Evolutionary conservation across 139 green algal genomes (phyloP).

Genomic region (Micromonas pusilla): DNA sequence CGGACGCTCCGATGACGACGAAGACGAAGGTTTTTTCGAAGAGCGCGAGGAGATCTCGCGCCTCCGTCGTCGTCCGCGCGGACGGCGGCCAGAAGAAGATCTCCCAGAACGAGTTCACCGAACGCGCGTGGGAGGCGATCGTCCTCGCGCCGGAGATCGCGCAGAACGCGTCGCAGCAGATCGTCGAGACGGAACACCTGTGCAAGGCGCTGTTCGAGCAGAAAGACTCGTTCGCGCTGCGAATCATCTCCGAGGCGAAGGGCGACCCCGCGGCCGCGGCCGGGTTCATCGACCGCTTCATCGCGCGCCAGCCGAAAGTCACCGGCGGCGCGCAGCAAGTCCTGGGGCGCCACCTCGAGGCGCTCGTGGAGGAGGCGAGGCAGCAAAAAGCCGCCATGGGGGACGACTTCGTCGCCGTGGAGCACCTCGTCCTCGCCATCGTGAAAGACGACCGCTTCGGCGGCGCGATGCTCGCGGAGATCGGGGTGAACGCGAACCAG

Average conservation of each 20-base stretch:
- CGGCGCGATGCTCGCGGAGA: constrained; percentile 47
- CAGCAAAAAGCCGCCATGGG: constrained; percentile 49
- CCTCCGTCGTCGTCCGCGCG: too few relatives aligned
- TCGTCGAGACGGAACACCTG: constrained; percentile 97
- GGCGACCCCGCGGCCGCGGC: constrained; percentile 56
- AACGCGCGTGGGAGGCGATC: constrained; percentile 84
- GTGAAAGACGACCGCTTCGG: constrained; percentile 72
- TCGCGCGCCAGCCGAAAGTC: constrained; percentile 67
- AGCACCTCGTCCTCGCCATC: constrained; percentile 88
- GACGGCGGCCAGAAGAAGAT: constrained; percentile 37
- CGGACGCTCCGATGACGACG: background rate
- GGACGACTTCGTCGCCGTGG: constrained; percentile 82
- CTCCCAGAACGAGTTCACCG: constrained; percentile 88
- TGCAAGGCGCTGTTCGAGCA: constrained; percentile 94
- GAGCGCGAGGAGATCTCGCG: too few relatives aligned
- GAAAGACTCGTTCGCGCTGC: constrained; percentile 71
- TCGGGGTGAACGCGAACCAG: constrained; percentile 56
- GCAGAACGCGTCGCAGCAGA: constrained; percentile 69
- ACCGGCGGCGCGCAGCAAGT: constrained; percentile 67
- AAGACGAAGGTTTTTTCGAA: too few relatives aligned
- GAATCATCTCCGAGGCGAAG: constrained; percentile 80
- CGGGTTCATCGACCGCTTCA: constrained; percentile 75
- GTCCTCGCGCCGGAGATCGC: constrained; percentile 76
- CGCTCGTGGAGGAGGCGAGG: constrained; percentile 68
- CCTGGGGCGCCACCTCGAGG: constrained; percentile 86